These are phyloP conservation scores for Lachnellula subtilissima DNA, from an alignment of 2,329 filamentous ascomycete species.

Conservation along the genomic window DNA sequence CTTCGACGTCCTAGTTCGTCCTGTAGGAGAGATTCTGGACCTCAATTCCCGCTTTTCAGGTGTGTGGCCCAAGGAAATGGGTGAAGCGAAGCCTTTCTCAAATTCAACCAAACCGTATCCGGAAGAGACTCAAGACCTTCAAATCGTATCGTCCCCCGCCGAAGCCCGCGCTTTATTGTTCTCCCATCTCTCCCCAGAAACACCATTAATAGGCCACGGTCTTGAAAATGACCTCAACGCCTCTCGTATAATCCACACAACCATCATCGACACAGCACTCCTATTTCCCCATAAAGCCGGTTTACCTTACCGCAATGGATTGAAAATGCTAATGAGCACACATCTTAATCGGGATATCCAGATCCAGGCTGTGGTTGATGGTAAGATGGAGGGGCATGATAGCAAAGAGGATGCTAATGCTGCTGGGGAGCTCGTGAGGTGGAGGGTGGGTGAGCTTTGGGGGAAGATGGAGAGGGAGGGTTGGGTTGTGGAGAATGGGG, in stretches of 20 bases:
- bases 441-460: slow-evolving; percentile 69
- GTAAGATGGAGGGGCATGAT: slow-evolving; percentile 64
- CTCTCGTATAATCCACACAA: slow-evolving; percentile 76
- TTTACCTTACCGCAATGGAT: slow-evolving; percentile 69
- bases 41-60: slow-evolving; percentile 92
- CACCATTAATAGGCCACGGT: slow-evolving; percentile 85
- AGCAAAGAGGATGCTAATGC: slow-evolving; percentile 87
- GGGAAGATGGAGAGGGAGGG: slow-evolving; percentile 58
- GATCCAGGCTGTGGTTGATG: slow-evolving; percentile 65
- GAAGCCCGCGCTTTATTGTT: slow-evolving; percentile 75
- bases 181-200: slow-evolving; percentile 66
- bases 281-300: slow-evolving; percentile 75
- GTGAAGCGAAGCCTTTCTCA: slow-evolving; percentile 57
- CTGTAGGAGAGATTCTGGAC: slow-evolving; percentile 78
- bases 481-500: slow-evolving; percentile 56
- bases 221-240: slow-evolving; percentile 94
- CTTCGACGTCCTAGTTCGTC: slow-evolving; percentile 79
- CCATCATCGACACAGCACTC: slow-evolving; percentile 78
- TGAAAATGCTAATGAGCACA: slow-evolving; percentile 69
- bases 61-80: slow-evolving; percentile 72
- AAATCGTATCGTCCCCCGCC: slow-evolving; percentile 70
- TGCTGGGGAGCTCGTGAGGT: slow-evolving; percentile 77
- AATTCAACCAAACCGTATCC: slow-evolving; percentile 20
- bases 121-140: slow-evolving; percentile 42
- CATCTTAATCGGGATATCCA: slow-evolving; percentile 56